Percentiles rank a stretch among this genome's conserved stretches.
Conservation (phyloP, 1,284 basidiomycete species). For the Sanguinoderma infundibulare region DNA sequence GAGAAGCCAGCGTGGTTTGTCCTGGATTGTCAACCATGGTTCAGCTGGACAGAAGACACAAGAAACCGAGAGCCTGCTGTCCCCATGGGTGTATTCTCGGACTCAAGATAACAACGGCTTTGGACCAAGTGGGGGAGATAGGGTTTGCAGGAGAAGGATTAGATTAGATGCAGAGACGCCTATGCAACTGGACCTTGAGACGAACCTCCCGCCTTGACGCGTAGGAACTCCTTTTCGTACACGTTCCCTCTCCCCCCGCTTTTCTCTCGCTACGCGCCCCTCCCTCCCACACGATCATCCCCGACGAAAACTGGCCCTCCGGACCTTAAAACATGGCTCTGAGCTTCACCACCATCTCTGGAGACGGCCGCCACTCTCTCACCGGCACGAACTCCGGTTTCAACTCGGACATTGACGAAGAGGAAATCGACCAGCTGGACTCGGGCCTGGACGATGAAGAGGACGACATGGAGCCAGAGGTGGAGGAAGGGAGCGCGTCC, state of each 20-base stretch:
- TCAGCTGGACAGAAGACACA: not conserved
- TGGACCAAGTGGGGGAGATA: not conserved
- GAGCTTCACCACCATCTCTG: conserved; percentile 24
- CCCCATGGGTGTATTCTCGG: not conserved
- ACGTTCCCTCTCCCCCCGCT: conserved; percentile 11
- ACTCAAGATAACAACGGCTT: not conserved
- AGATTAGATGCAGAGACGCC: conserved; percentile 24
- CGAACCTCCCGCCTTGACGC: conserved; percentile 22
- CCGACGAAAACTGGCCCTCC: not conserved
- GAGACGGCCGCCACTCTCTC: conserved; percentile 22
- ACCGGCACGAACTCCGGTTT: conserved; percentile 25
- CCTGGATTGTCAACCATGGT: conserved; percentile 4
- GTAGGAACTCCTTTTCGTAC: conserved; percentile 16
- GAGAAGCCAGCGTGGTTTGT: conserved; percentile 18
- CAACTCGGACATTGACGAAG: conserved; percentile 43
- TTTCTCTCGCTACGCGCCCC: conserved; percentile 1
- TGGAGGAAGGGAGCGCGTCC: conserved; percentile 23
- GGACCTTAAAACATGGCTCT: conserved; percentile 13
- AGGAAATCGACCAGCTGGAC: conserved; percentile 67
- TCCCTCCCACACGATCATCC: not conserved
- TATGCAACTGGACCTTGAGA: conserved; percentile 5
- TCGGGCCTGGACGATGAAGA: conserved; percentile 53
- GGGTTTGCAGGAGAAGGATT: conserved; percentile 4
- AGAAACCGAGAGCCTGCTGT: not conserved
- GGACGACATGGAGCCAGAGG: conserved; percentile 40